phyloP scores from a whole-genome alignment of 805 yeast species.

The Maudiozyma saulgeensis region DNA sequence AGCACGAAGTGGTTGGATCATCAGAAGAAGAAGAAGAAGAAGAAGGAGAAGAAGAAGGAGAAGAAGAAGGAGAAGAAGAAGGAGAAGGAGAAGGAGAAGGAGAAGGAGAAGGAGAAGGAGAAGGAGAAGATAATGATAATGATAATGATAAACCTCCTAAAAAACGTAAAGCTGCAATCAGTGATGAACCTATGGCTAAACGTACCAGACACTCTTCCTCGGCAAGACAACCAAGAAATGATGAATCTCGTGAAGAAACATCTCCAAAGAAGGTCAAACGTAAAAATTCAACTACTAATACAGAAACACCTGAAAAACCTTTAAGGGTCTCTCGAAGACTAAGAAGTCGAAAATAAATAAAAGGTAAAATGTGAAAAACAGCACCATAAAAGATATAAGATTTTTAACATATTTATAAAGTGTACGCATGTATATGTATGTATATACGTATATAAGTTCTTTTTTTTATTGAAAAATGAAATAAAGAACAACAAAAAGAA shows the following conservation, averaged over 20 bases:
- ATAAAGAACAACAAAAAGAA: too few relatives aligned
- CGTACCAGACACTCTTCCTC: constrained; percentile 17
- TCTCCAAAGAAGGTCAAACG: constrained; percentile 16
- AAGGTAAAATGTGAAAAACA: background rate
- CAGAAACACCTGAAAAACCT: constrained; percentile 1
- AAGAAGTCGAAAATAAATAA: constrained; percentile 19
- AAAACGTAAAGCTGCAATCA: background rate
- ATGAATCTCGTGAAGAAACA: constrained; percentile 4
- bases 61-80: background rate
- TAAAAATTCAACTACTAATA: background rate
- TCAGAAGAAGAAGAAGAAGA: background rate
- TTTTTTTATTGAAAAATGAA: too few relatives aligned
- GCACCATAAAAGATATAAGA: background rate
- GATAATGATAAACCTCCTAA: constrained; percentile 3
- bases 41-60: constrained; percentile 1
- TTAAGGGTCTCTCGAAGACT: constrained; percentile 24
- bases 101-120: background rate
- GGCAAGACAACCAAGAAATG: constrained; percentile 4
- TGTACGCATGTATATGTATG: background rate
- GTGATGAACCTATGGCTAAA: constrained; percentile 16
- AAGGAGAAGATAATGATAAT: background rate
- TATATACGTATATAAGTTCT: background rate
- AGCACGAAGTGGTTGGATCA: background rate
- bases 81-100: background rate
- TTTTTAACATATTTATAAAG: too few relatives aligned